A percentile compares a stretch with the other conserved stretches of the same genome.
Conservation (phyloP, 306 rosid species). For the Prunus mira region DNA sequence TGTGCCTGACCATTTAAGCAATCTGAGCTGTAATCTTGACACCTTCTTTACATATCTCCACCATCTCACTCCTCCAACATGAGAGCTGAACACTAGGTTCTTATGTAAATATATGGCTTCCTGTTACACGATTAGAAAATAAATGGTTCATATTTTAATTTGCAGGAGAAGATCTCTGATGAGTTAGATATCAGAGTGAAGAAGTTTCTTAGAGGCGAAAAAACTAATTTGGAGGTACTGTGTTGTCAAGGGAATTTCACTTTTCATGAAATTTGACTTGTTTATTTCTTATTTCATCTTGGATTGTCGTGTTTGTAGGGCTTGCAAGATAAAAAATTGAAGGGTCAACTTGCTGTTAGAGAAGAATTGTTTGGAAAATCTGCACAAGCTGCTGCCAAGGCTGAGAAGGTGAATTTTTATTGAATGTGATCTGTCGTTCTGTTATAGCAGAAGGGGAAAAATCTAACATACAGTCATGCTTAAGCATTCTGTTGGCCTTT, state of each 20-base stretch:
- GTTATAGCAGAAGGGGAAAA: neutral
- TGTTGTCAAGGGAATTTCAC: neutral
- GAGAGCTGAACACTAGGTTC: neutral
- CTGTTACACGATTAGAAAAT: neutral
- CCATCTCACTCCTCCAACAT: neutral
- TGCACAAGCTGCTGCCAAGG: conserved; percentile 75
- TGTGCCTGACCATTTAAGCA: neutral
- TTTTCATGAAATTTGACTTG: neutral
- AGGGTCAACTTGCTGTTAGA: conserved; percentile 59
- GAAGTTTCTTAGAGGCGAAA: conserved; percentile 83
- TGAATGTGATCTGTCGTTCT: neutral
- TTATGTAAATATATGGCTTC: neutral
- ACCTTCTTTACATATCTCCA: neutral
- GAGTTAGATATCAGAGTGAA: conserved; percentile 53
- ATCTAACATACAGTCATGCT: neutral
- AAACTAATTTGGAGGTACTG: conserved; percentile 60
- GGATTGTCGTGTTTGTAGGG: conserved; percentile 34
- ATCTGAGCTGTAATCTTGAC: neutral
- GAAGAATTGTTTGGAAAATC: conserved; percentile 60
- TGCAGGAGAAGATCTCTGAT: conserved; percentile 59
- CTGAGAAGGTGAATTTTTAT: conserved; percentile 56
- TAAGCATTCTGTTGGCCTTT: neutral
- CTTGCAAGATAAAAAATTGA: conserved; percentile 70
- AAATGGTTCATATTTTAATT: neutral
- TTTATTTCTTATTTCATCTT: neutral